Base-by-base conservation (phyloP, 75 land plant genomes). In the Cryptomeria japonica region DNA sequence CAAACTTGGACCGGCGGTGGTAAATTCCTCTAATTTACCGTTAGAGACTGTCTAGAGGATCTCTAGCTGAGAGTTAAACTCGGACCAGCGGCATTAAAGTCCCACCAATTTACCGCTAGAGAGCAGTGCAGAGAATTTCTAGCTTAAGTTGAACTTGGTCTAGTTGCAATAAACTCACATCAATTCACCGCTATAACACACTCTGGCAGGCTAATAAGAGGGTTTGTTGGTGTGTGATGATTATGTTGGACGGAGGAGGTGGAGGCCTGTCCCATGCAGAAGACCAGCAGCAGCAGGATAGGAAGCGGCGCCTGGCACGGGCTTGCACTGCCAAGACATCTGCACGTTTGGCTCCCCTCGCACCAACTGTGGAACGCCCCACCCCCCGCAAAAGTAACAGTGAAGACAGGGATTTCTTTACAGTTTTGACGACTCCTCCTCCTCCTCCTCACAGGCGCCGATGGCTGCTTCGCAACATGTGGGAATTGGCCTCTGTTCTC, bases 401-500 rank as follows among this genome's bases (percentile, higher is more conserved):
- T 39, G 86, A 85, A 32, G 86, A 85, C 68, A 53, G 86, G 15
- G 64, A 85, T 56, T 85, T 85, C 86, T 16, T 13, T 36, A 85
- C 86, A 9, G 68, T 85, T 34, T 56, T 85, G 37, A 85, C 86
- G 0, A 16, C 86, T 55, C 86, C 86, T 32, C 86, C 86, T 32
- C 41, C 86, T 32, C 86, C 68, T 51, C 19, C 64, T 25, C 39
- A 85, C 56, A 31, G 18, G 2, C 86, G 42, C 10, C 87, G 93
- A 75, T 56, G 39, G 36, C 89, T 77, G 86, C 92, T 98, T 34
- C 97, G 99, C 2, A 86, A 58, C 87, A 92, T 94, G 89, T 97
- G 99, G 99, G 99, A 97, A 90, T 90, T 98, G 64, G 99, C 99
- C 4, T 93, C 97, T 11, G 94, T 98, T 41, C 89, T 95, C 84